Evolutionary conservation across 2,329 filamentous ascomycete species (phyloP).

Genomic region (Trichoderma cornu-damae): DNA sequence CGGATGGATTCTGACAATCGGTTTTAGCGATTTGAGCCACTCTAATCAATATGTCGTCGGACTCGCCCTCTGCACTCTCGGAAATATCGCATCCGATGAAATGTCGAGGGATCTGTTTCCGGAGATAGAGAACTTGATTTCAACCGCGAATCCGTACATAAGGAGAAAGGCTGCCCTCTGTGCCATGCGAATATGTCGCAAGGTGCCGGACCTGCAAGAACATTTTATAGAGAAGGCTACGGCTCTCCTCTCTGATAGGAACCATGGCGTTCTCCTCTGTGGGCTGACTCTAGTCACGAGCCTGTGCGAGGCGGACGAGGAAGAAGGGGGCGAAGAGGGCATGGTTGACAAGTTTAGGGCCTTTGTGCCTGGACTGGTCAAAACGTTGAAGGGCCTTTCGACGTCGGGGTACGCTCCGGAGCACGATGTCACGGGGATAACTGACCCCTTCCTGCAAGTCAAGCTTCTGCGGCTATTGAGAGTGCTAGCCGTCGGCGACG

Average conservation of each 20-base stretch:
- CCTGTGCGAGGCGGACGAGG: conserved; percentile 91
- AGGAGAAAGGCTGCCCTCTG: conserved; percentile 95
- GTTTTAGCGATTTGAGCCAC: conserved; percentile 84
- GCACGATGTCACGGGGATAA: conserved; percentile 96
- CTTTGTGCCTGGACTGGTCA: conserved; percentile 77
- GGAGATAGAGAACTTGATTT: conserved; percentile 87
- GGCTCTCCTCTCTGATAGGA: conserved; percentile 80
- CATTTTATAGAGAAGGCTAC: conserved; percentile 95
- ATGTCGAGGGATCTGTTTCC: conserved; percentile 97
- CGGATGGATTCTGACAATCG: neutral
- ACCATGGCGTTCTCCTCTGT: conserved; percentile 91
- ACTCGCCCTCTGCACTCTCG: conserved; percentile 89
- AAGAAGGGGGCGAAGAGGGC: conserved; percentile 82
- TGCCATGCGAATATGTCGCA: conserved; percentile 97
- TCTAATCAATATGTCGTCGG: conserved; percentile 98
- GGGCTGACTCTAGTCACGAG: conserved; percentile 87
- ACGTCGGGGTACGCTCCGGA: conserved; percentile 96
- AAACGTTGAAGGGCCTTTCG: conserved; percentile 84
- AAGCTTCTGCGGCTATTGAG: conserved; percentile 86
- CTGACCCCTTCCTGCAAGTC: conserved; percentile 94
- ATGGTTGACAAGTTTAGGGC: conserved; percentile 88
- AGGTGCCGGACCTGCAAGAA: conserved; percentile 94
- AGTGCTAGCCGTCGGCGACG: conserved; percentile 80
- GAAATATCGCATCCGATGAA: conserved; percentile 95
- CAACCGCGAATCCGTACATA: conserved; percentile 97